These are phyloP conservation scores for Neurospora cerealis DNA, from an alignment of 495 filamentous ascomycete species.

Conservation along the genomic window DNA sequence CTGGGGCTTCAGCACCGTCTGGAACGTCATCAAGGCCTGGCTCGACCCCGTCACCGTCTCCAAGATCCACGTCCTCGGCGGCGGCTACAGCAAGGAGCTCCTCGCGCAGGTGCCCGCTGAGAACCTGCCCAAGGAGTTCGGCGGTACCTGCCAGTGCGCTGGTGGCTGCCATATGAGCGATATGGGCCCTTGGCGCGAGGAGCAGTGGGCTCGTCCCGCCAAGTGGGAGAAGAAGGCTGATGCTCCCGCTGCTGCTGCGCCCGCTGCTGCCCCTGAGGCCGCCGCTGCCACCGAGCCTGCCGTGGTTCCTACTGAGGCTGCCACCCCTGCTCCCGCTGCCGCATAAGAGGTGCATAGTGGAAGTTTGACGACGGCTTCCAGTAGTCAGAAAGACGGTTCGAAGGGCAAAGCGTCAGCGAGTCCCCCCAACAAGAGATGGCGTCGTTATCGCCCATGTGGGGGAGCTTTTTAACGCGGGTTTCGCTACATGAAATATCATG, in stretches of 20 bases:
- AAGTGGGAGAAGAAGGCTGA: slow-evolving; percentile 51
- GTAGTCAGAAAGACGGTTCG: neutral
- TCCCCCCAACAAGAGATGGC: neutral
- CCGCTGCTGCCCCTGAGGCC: slow-evolving; percentile 15
- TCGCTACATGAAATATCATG: neutral
- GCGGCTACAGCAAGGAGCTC: slow-evolving; percentile 71
- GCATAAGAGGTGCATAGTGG: slow-evolving; percentile 7
- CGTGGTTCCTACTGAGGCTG: slow-evolving; percentile 1
- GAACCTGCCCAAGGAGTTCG: slow-evolving; percentile 82
- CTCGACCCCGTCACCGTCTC: slow-evolving; percentile 91
- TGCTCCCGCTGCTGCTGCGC: slow-evolving; percentile 4
- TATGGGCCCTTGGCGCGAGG: slow-evolving; percentile 83
- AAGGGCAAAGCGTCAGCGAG: neutral
- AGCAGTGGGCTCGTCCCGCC: slow-evolving; percentile 57
- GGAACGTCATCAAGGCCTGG: slow-evolving; percentile 78
- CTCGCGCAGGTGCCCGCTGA: slow-evolving; percentile 76
- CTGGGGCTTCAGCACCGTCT: slow-evolving; percentile 81
- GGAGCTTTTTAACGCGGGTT: neutral
- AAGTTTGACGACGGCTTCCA: slow-evolving; percentile 1
- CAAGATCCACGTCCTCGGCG: slow-evolving; percentile 89
- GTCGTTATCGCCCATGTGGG: neutral
- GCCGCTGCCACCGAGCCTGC: slow-evolving; percentile 4
- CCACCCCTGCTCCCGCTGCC: slow-evolving; percentile 26
- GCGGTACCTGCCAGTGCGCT: slow-evolving; percentile 70
- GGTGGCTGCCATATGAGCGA: slow-evolving; percentile 86